These are phyloP conservation scores for Coelastrella sp. DNA, from an alignment of 139 green algal genomes.

Conservation along the genomic window DNA sequence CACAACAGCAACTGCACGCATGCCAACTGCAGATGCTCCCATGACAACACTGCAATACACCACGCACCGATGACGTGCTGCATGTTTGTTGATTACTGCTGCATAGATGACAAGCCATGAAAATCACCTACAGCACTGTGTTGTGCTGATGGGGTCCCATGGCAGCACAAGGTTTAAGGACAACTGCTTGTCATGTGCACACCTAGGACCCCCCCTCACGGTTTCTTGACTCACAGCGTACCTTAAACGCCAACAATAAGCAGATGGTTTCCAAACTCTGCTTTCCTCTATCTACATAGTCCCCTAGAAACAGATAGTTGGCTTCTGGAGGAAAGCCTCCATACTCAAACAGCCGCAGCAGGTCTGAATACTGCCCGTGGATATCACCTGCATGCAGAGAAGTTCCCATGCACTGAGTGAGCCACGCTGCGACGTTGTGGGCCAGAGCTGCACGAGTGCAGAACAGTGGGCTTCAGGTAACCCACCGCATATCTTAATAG, in stretches of 20 bases:
- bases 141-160: no score
- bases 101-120: no score
- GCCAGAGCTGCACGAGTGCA: background rate
- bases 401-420: background rate
- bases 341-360: conserved; percentile 99
- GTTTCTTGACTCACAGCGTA: conserved; percentile 33
- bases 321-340: conserved; percentile 98
- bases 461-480: background rate
- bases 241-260: conserved; percentile 98
- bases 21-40: background rate
- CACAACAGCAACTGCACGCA: background rate
- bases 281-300: conserved; percentile 99
- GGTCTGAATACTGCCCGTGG: conserved; percentile 98
- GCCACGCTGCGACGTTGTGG: background rate
- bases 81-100: no score
- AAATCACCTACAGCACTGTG: no score
- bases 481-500: conserved; percentile 99
- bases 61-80: no score
- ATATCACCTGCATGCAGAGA: conserved; percentile 87
- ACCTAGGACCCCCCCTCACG: no score
- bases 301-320: conserved; percentile 99
- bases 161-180: no score
- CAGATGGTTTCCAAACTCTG: conserved; percentile 99
- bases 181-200: no score
- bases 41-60: no score